These are phyloP conservation scores for Asterophora parasitica DNA, from an alignment of 768 basidiomycete species.

Conservation along the genomic window DNA sequence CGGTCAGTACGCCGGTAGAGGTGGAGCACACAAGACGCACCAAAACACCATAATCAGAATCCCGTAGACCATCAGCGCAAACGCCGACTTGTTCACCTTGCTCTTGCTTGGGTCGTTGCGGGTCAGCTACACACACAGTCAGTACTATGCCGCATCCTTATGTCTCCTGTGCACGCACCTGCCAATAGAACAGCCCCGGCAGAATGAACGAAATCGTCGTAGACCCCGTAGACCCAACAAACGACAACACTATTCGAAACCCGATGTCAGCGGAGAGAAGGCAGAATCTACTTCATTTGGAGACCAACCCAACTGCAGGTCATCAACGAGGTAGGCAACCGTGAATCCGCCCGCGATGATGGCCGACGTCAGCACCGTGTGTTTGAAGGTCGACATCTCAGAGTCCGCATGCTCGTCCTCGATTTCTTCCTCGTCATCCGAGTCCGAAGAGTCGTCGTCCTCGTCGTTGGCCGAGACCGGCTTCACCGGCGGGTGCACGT, in stretches of 20 bases:
- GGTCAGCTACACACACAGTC: constrained; percentile 47
- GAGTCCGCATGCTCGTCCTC: constrained; percentile 50
- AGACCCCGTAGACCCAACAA: constrained; percentile 95
- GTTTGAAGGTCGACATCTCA: constrained; percentile 68
- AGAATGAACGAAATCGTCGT: constrained; percentile 97
- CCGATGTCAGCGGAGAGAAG: constrained; percentile 2
- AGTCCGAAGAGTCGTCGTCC: constrained; percentile 37
- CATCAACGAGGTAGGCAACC: constrained; percentile 74
- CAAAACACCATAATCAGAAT: constrained; percentile 80
- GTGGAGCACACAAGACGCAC: constrained; percentile 40
- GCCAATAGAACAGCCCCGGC: constrained; percentile 91
- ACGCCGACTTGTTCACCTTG: constrained; percentile 51
- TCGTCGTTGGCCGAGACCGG: constrained; percentile 28
- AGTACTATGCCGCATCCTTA: constrained; percentile 1
- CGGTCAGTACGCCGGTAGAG: constrained; percentile 7
- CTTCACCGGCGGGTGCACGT: constrained; percentile 23
- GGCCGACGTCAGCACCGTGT: constrained; percentile 59
- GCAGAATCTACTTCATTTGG: neutral
- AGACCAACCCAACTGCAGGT: constrained; percentile 68
- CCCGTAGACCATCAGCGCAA: constrained; percentile 75
- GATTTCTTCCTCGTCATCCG: constrained; percentile 39
- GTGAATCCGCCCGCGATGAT: constrained; percentile 64
- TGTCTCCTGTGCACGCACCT: constrained; percentile 45
- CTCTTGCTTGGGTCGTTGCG: constrained; percentile 55
- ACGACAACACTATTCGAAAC: constrained; percentile 67